Conservation (phyloP, 1,284 basidiomycete genomes). For the Phenoliferia sp. region DNA sequence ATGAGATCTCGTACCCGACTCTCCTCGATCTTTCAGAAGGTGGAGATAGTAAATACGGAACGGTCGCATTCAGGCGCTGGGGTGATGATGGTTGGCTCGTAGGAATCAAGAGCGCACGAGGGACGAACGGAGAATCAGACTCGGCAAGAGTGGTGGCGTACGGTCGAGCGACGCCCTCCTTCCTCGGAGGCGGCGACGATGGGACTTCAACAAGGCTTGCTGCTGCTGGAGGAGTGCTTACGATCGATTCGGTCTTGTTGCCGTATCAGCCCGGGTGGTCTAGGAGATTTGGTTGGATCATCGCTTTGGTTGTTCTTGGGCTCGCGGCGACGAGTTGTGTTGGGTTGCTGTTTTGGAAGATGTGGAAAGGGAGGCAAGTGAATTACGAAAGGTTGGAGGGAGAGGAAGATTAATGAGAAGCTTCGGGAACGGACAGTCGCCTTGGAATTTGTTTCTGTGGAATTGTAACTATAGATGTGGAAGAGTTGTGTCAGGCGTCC, state of each 20-base stretch:
- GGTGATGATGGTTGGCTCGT: conserved; percentile 60
- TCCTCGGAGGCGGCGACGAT: conserved; percentile 35
- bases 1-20: conserved; percentile 68
- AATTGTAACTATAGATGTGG: too few relatives aligned
- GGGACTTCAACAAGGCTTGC: conserved; percentile 37
- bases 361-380: conserved; percentile 10
- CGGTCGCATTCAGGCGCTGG: conserved; percentile 66
- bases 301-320: conserved; percentile 6
- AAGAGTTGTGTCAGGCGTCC: too few relatives aligned
- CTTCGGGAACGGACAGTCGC: too few relatives aligned
- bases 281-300: conserved; percentile 51
- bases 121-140: conserved; percentile 62
- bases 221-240: conserved; percentile 72
- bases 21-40: conserved; percentile 52
- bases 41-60: conserved; percentile 60
- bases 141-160: conserved; percentile 72
- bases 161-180: conserved; percentile 66
- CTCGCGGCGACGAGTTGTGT: conserved; percentile 7
- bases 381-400: conserved; percentile 12
- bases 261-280: conserved; percentile 82
- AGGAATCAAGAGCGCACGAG: conserved; percentile 85
- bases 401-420: conserved; percentile 14
- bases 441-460: too few relatives aligned
- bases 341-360: conserved; percentile 6
- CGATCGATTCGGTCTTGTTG: conserved; percentile 73